Base-by-base conservation (phyloP, 2,329 filamentous ascomycete genomes). In the Neofusicoccum laricinum region DNA sequence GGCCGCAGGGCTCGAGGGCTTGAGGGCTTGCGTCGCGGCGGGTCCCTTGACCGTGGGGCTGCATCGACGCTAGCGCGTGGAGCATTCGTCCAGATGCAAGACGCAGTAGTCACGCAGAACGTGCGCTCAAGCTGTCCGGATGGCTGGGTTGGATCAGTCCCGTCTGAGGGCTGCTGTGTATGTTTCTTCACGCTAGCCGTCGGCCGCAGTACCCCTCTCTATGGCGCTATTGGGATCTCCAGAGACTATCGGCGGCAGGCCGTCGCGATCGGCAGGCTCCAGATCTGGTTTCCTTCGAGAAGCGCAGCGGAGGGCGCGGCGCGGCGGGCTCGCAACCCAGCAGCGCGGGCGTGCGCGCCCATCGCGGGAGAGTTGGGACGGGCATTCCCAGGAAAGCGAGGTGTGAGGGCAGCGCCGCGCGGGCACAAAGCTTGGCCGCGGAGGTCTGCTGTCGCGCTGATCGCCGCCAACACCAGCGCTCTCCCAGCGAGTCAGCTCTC, bases 181-280 rank as follows among this genome's bases (percentile, higher is more conserved):
- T 1, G 25, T 30, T 30, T 30, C 25, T 30, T 4, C 25, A 7
- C 25, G 25, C 25, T 30, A 30, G 25, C 25, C 25, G 0, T 30
- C 25, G 25, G 25, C 25, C 7, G 25, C 25, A 30, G 25, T 6
- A 30, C 25, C 25, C 25, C 25, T 7, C 25, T 30, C 25, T 30
- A 30, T 30, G 41, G 55, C 34, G 55, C 40, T 59, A 59, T 59
- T 59, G 30, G 41, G 55, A 59, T 59, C 55, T 59, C 55, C 55
- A 19, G 41, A 46, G 25, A 30, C 55, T 21, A 46, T 38, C 41
- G 55, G 55, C 25, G 5, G 36, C 36, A 32, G 19, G 51, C 51
- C 19, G 36, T 17, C 14, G 38, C 50, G 51, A 45, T 59, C 41
- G 34, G 40, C 55, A 46, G 40, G 11, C 36, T n/a, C 41, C 30